These are phyloP conservation scores for Phytomonas francai DNA, from an alignment of 208 protist genomes.

Conservation along the genomic window DNA sequence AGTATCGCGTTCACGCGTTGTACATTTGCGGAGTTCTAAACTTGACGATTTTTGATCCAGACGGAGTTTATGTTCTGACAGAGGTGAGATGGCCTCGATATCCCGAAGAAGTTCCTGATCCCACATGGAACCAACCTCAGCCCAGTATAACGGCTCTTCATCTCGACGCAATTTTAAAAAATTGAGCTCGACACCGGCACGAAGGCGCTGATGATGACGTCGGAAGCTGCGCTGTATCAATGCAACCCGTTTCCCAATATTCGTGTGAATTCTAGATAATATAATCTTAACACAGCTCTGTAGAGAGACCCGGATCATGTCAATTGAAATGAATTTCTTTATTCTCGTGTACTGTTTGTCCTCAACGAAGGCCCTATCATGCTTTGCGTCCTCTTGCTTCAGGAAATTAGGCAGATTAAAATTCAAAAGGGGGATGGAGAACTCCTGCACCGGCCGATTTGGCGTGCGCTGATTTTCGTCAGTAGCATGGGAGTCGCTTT, in stretches of 20 bases:
- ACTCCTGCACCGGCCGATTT: neutral
- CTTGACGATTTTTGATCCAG: neutral
- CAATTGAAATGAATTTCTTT: neutral
- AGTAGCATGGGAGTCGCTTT: neutral
- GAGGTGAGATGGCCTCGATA: neutral
- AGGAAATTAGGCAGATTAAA: neutral
- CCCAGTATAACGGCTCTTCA: conserved; percentile 52
- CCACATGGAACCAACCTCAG: conserved; percentile 17
- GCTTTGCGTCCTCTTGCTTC: neutral
- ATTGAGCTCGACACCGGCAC: conserved; percentile 54
- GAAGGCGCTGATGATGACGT: conserved; percentile 20
- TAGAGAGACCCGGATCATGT: neutral
- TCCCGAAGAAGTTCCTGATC: conserved; percentile 22
- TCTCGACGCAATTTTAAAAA: conserved; percentile 31
- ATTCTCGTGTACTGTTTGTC: neutral
- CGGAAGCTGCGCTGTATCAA: conserved; percentile 44
- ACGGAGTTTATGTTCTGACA: neutral
- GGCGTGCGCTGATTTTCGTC: neutral
- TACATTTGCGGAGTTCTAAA: neutral
- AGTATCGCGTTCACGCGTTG: neutral
- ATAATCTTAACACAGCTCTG: neutral
- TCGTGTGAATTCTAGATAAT: neutral
- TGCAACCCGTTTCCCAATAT: conserved; percentile 11
- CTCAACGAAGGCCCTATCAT: neutral
- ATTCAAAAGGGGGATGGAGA: neutral